A percentile compares a stretch with the other conserved stretches of the same genome.
Conservation (phyloP, 805 yeast species). For the Kuraishia floccosa region DNA sequence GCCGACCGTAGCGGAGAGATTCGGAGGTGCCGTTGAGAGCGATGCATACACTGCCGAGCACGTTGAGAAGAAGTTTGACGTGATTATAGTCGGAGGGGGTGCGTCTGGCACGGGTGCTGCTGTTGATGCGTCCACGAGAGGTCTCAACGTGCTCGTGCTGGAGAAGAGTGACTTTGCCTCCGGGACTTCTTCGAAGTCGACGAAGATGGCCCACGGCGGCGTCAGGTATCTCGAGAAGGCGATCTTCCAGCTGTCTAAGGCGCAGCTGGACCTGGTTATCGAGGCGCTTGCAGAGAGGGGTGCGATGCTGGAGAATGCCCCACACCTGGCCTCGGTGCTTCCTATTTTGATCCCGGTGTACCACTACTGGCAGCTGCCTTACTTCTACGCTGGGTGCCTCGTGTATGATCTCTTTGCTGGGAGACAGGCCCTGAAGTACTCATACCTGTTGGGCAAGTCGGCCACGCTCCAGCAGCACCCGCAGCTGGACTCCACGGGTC, state of each 20-base stretch:
- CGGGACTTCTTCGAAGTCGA: conserved; percentile 88
- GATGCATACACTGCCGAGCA: conserved; percentile 11
- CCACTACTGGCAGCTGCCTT: conserved; percentile 92
- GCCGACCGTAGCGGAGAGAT: conserved; percentile 5
- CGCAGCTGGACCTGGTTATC: conserved; percentile 77
- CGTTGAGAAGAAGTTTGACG: conserved; percentile 50
- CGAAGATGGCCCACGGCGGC: conserved; percentile 97
- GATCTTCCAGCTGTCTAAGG: conserved; percentile 81
- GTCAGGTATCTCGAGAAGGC: conserved; percentile 94
- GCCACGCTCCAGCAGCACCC: conserved; percentile 72
- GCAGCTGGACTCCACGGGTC: conserved; percentile 63
- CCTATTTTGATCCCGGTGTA: conserved; percentile 97
- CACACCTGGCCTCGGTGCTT: conserved; percentile 74
- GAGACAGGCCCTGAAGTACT: conserved; percentile 65
- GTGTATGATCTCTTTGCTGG: conserved; percentile 93
- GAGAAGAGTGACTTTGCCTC: conserved; percentile 87
- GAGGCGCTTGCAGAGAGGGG: conserved; percentile 86
- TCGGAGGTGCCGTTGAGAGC: conserved; percentile 1
- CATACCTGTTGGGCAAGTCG: conserved; percentile 60
- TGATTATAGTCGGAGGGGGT: conserved; percentile 91
- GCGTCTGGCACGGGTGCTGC: conserved; percentile 95
- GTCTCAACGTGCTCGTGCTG: conserved; percentile 76
- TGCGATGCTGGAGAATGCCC: conserved; percentile 81
- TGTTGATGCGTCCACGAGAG: conserved; percentile 83
- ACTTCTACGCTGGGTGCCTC: conserved; percentile 85